Percentiles rank a stretch among this genome's conserved stretches.
Evolutionary conservation across 176 grass and related monocot genomes (phyloP).

Genomic region (Aegilops umbellulata): DNA sequence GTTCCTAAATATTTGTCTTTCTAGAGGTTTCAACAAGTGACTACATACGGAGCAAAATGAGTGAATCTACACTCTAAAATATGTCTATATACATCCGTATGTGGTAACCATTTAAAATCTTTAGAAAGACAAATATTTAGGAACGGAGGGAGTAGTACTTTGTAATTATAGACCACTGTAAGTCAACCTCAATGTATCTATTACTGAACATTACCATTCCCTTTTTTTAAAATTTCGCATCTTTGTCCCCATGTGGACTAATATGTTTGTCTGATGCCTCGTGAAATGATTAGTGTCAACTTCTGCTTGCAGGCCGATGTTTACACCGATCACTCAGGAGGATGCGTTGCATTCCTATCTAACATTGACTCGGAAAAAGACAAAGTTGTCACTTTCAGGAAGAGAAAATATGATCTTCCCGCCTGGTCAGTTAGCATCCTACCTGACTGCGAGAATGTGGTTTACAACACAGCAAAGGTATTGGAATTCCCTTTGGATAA

Average conservation of each 20-base stretch:
- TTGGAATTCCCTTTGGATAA: not conserved
- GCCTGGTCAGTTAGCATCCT: slow-evolving; percentile 98
- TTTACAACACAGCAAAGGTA: slow-evolving; percentile 96
- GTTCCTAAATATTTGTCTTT: too few species aligned
- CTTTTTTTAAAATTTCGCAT: too few species aligned
- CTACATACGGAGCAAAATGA: too few species aligned
- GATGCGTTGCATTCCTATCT: slow-evolving; percentile 82
- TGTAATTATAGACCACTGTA: too few species aligned
- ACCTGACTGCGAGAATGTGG: slow-evolving; percentile 91
- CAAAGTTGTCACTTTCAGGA: slow-evolving; percentile 64
- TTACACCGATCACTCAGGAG: slow-evolving; percentile 76
- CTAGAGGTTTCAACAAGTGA: too few species aligned
- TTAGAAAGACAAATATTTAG: too few species aligned
- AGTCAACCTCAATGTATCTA: too few species aligned
- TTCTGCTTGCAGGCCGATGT: slow-evolving; percentile 72
- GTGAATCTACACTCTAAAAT: too few species aligned
- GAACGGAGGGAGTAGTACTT: too few species aligned
- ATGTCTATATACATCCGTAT: too few species aligned
- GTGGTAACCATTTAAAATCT: too few species aligned
- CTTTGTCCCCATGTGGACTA: not conserved
- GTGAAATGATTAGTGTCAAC: not conserved
- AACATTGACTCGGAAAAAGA: slow-evolving; percentile 78
- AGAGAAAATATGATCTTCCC: slow-evolving; percentile 73
- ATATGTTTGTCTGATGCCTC: not conserved
- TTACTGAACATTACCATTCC: too few species aligned